Percentiles rank a stretch among this genome's conserved stretches.
Conservation (phyloP, 2,329 filamentous ascomycete genomes). For the Diaporthe citri region DNA sequence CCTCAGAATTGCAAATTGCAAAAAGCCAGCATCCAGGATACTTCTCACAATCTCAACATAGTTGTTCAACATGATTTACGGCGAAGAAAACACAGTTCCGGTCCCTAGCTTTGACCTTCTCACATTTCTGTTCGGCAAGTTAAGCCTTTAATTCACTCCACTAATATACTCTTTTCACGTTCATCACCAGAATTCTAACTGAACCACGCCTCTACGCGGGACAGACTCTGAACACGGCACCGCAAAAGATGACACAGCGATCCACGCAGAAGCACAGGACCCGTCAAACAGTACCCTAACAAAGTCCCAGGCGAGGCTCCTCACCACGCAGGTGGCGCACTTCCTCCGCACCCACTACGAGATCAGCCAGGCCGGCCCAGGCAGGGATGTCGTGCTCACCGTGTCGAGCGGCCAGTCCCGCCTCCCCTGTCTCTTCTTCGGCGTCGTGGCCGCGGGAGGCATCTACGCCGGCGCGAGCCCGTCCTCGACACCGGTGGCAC, state of each 20-base stretch:
- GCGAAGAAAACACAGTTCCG: not conserved
- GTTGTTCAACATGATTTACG: not conserved
- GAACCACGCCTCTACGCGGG: accelerated
- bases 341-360: not conserved
- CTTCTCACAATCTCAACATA: not conserved
- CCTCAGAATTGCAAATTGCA: accelerated
- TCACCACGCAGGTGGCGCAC: not conserved
- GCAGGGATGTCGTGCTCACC: not conserved
- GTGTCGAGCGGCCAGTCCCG: conserved; percentile 3
- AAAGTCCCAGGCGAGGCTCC: not conserved
- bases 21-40: not conserved
- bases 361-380: not conserved
- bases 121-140: not conserved
- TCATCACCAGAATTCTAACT: accelerated
- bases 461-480: not conserved
- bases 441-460: not conserved
- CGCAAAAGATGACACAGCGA: not conserved
- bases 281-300: not conserved
- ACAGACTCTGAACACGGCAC: not conserved
- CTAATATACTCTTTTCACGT: not conserved
- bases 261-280: not conserved
- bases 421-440: not conserved
- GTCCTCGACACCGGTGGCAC: not conserved
- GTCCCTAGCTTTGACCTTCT: not conserved
- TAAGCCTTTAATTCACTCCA: not conserved